Evolutionary conservation across 192 early-diverging fungal species (phyloP), one percentile per base, ranked within the genome.

Genomic region (Gigaspora rosea): DNA sequence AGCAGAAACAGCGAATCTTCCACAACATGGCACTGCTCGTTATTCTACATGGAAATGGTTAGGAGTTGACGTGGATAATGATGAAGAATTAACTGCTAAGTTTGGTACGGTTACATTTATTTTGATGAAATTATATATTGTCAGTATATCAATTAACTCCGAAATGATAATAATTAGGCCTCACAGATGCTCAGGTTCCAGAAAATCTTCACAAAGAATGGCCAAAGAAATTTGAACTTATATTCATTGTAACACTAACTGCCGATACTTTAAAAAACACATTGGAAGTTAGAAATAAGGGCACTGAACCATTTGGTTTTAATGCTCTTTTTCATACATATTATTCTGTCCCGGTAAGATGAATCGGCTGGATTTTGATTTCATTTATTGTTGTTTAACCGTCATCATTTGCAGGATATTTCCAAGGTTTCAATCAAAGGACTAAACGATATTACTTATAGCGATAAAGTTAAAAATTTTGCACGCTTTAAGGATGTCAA

Each of bases 311-410:
- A 32, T 96, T 95, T 71, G 86, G 88, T 66, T 97, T 99, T 79
- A 95, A 95, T 20, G 82, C 91, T 36, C 88, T 99, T n/a, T 84
- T 98, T 76, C 96, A 99, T 82, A 96, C 96, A 13, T 99, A 99
- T 82, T 91, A 96, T 73, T 78, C 82, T 13, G 87, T 93, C 57
- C 83, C 88, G 16, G 89, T 88, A 85, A 82, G 76, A 47, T 20
- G 8, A 32, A 16, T 46, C 18, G 27, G 1, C 27, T 27, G 27
- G 27, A 27, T 27, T 27, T 27, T 27, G 27, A n/a, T 27, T 27
- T 27, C 27, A 27, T 27, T 27, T 27, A 27, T 27, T 27, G 27
- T 27, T 27, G 27, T 27, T 27, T 27, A 27, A 27, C 41, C 48
- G 8, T 57, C 13, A 48, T 27, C 20, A 57, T 49, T 15, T 11